Evolutionary conservation across 495 filamentous ascomycete genomes (phyloP).

Genomic region (Rhypophila decipiens): DNA sequence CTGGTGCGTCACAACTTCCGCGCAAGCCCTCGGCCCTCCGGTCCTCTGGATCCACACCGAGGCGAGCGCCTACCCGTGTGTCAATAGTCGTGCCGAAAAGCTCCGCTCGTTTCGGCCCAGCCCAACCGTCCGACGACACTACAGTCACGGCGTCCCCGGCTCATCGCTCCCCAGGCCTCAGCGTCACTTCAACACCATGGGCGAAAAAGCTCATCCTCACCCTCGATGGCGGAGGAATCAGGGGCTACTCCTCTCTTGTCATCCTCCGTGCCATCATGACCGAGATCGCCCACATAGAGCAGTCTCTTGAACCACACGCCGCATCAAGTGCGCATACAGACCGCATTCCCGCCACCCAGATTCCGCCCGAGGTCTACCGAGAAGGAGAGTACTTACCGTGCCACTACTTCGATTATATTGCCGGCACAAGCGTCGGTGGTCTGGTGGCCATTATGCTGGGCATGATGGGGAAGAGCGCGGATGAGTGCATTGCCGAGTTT

Average conservation of each 20-base stretch:
- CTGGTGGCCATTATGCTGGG: slow-evolving; percentile 32
- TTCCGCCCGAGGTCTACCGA: slow-evolving; percentile 40
- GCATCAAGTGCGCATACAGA: slow-evolving; percentile 20
- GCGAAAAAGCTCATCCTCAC: slow-evolving; percentile 21
- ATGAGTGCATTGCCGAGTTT: slow-evolving; percentile 25
- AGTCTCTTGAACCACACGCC: slow-evolving; percentile 12
- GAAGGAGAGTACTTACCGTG: slow-evolving; percentile 42
- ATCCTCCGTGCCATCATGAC: slow-evolving; percentile 22
- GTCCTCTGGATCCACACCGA: slow-evolving; percentile 9
- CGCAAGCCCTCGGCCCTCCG: slow-evolving; percentile 20
- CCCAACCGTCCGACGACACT: background rate
- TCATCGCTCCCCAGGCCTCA: slow-evolving; percentile 8
- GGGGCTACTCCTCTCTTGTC: slow-evolving; percentile 25
- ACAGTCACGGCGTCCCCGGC: background rate
- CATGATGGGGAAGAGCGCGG: slow-evolving; percentile 21
- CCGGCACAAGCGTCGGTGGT: slow-evolving; percentile 32
- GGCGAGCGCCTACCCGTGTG: slow-evolving; percentile 20
- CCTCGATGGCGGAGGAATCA: slow-evolving; percentile 28
- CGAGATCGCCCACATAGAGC: slow-evolving; percentile 21
- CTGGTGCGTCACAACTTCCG: slow-evolving; percentile 1
- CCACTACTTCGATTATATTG: slow-evolving; percentile 41
- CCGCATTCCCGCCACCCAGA: slow-evolving; percentile 12
- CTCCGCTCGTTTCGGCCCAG: no score
- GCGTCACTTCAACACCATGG: slow-evolving; percentile 23
- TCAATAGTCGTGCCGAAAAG: slow-evolving; percentile 19